Conservation (phyloP, 257 asterid genomes). For the Rehmannia glutinosa region DNA sequence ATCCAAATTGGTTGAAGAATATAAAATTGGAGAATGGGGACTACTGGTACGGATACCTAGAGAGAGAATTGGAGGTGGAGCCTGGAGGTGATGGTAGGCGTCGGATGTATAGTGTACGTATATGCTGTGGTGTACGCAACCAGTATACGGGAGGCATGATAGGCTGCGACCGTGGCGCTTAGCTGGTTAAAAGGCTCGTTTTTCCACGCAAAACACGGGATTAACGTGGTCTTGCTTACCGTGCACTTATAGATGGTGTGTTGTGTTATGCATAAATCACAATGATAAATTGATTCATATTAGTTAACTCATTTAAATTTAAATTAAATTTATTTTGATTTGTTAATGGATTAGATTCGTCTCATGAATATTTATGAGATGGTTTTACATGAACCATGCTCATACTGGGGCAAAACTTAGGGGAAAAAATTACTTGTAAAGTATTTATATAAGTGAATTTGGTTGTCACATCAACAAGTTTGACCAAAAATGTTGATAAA, state of each 20-base stretch:
- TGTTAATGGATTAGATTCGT: too few relatives aligned
- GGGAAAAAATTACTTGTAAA: too few relatives aligned
- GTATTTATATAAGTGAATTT: too few relatives aligned
- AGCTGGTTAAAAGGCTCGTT: neutral
- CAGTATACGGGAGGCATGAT: neutral
- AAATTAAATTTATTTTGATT: too few relatives aligned
- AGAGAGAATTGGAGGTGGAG: slow-evolving; percentile 7
- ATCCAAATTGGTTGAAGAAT: slow-evolving; percentile 7
- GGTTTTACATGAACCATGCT: too few relatives aligned
- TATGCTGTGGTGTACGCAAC: slow-evolving; percentile 5
- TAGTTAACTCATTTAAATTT: too few relatives aligned
- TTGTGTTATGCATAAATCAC: too few relatives aligned
- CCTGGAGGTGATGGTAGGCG: slow-evolving; percentile 4
- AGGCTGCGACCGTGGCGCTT: neutral
- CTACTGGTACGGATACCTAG: slow-evolving; percentile 24
- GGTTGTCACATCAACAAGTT: too few relatives aligned
- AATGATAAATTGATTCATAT: too few relatives aligned
- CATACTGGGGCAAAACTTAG: too few relatives aligned
- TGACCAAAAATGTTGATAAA: too few relatives aligned
- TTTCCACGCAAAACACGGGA: slow-evolving; percentile 6
- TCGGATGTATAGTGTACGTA: neutral
- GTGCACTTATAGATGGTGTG: neutral
- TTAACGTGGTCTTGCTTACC: slow-evolving; percentile 4
- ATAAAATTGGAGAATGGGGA: slow-evolving; percentile 3
- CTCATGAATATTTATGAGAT: too few relatives aligned